These are phyloP conservation scores for Tetrahymena malaccensis DNA, from an alignment of 73 alveolate species.

Conservation along the genomic window DNA sequence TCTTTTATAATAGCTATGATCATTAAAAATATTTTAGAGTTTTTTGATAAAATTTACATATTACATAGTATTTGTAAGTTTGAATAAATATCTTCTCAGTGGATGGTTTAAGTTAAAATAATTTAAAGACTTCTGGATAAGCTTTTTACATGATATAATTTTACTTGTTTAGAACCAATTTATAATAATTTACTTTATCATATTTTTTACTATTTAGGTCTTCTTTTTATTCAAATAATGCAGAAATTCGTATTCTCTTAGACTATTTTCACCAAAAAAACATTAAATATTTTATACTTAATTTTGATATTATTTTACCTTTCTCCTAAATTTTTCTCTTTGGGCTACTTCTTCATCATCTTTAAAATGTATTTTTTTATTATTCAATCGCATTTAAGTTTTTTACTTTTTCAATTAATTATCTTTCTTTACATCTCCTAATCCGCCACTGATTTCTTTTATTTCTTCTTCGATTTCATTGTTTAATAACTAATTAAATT, in stretches of 20 bases:
- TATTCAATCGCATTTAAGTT: too few relatives aligned
- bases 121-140: background rate
- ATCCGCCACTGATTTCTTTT: background rate
- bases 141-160: background rate
- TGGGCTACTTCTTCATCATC: too few relatives aligned
- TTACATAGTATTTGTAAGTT: background rate
- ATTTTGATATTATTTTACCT: too few relatives aligned
- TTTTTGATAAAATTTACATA: background rate
- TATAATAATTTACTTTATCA: background rate
- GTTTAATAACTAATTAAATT: background rate
- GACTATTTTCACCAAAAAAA: background rate
- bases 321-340: too few relatives aligned
- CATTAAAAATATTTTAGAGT: background rate
- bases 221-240: background rate
- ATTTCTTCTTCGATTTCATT: background rate
- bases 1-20: background rate
- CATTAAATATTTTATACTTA: background rate
- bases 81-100: background rate
- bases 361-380: too few relatives aligned
- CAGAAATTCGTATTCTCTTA: background rate
- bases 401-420: too few relatives aligned
- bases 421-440: too few relatives aligned
- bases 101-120: background rate
- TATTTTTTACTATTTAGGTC: background rate
- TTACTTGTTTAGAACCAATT: too few relatives aligned